phyloP scores from a whole-genome alignment of 2,329 filamentous ascomycete genomes.

The Colletotrichum truncatum region DNA sequence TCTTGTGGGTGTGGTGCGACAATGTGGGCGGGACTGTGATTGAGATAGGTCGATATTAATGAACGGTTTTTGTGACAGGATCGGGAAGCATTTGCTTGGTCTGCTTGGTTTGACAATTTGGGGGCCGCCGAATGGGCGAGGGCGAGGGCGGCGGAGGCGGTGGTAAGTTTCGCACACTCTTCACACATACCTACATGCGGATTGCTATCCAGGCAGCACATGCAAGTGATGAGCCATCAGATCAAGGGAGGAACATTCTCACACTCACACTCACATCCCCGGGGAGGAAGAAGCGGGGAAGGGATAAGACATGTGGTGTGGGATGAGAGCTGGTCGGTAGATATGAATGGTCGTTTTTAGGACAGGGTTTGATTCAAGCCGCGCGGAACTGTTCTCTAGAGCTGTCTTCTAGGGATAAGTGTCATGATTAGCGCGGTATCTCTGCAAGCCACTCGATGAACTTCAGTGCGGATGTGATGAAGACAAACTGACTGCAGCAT shows the following conservation, averaged over 20 bases:
- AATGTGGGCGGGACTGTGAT: constrained; percentile 14
- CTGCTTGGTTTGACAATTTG: not conserved
- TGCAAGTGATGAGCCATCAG: constrained; percentile 7
- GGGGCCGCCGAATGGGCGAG: not conserved
- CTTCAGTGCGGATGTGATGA: not conserved
- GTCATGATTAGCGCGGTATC: not conserved
- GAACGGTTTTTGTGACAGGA: not conserved
- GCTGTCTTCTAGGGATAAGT: not conserved
- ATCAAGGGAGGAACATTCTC: not conserved
- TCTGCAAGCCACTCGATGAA: not conserved
- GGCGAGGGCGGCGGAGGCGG: not conserved
- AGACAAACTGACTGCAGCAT: not conserved
- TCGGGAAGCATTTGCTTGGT: not conserved
- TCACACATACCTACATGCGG: constrained; percentile 15
- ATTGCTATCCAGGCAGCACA: constrained; percentile 10
- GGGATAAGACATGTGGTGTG: not conserved
- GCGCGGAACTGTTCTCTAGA: too few relatives aligned
- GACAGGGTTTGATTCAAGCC: not conserved
- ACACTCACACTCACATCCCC: too few relatives aligned
- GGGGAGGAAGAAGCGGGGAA: constrained; percentile 15
- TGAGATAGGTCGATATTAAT: constrained; percentile 2
- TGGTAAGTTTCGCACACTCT: not conserved
- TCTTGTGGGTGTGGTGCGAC: not conserved
- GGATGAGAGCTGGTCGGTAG: not conserved
- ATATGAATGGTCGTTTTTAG: not conserved